Evolutionary conservation across 2,329 filamentous ascomycete species (phyloP).

Genomic region (Fusarium kyushuense): DNA sequence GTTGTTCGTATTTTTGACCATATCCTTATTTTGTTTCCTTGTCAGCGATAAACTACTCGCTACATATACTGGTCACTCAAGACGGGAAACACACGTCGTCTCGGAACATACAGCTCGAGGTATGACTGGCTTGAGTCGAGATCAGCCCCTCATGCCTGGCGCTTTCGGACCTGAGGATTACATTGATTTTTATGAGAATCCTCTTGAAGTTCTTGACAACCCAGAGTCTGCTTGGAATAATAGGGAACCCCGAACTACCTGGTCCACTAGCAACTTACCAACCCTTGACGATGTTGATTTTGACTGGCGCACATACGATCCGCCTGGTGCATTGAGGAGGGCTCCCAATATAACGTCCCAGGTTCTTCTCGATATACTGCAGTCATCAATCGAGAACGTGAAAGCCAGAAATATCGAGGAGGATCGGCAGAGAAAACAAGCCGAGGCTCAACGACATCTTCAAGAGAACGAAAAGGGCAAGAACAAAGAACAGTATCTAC

Average conservation of each 20-base stretch:
- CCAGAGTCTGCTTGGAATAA: constrained; percentile 44
- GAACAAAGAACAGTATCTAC: constrained; percentile 54
- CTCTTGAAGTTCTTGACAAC: constrained; percentile 44
- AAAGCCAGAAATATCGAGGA: constrained; percentile 53
- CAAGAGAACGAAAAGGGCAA: constrained; percentile 49
- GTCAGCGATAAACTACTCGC: not conserved
- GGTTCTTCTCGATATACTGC: constrained; percentile 57
- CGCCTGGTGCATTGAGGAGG: constrained; percentile 58
- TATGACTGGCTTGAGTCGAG: constrained; percentile 26
- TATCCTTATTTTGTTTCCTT: not conserved
- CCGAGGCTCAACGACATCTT: constrained; percentile 43
- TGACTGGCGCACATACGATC: constrained; percentile 62
- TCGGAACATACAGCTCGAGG: not conserved
- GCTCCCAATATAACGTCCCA: constrained; percentile 55
- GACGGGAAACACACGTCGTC: not conserved
- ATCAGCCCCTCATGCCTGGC: constrained; percentile 46
- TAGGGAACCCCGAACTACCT: constrained; percentile 33
- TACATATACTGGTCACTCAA: not conserved
- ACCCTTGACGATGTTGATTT: constrained; percentile 48
- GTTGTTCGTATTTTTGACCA: constrained; percentile 7
- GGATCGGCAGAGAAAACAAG: constrained; percentile 48
- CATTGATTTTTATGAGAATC: constrained; percentile 49
- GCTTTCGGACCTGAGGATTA: constrained; percentile 50
- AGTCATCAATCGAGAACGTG: constrained; percentile 61
- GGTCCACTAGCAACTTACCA: constrained; percentile 41